Evolutionary conservation across 2,329 filamentous ascomycete species (phyloP).

Genomic region (Aspergillus melleus): DNA sequence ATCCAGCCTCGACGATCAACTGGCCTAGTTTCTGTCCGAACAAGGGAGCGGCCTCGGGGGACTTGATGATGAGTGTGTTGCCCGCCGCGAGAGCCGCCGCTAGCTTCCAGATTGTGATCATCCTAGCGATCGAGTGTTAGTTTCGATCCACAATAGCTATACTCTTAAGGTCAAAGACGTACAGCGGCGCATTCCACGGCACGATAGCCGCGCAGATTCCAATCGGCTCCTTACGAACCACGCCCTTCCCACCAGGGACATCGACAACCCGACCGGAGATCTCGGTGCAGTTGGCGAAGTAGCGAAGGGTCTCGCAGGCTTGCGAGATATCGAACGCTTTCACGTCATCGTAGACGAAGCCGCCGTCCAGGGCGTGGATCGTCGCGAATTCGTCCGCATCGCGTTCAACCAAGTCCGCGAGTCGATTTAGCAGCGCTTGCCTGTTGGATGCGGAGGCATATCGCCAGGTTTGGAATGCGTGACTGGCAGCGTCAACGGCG

Average conservation of each 20-base stretch:
- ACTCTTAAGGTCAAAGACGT: slow-evolving; percentile 1
- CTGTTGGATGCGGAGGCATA: slow-evolving; percentile 19
- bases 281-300: slow-evolving; percentile 32
- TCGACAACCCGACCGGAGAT: slow-evolving; percentile 27
- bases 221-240: slow-evolving; percentile 28
- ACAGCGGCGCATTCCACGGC: slow-evolving; percentile 33
- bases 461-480: slow-evolving; percentile 25
- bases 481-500: slow-evolving; percentile 23
- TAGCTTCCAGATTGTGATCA: slow-evolving; percentile 51
- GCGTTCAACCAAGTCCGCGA: slow-evolving; percentile 29
- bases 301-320: slow-evolving; percentile 23
- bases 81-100: slow-evolving; percentile 65
- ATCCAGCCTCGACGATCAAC: slow-evolving; percentile 53
- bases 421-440: slow-evolving; percentile 21
- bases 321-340: slow-evolving; percentile 26
- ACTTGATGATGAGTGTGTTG: slow-evolving; percentile 69
- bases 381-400: slow-evolving; percentile 27
- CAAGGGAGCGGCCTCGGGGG: slow-evolving; percentile 61
- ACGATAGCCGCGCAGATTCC: slow-evolving; percentile 32
- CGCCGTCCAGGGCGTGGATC: slow-evolving; percentile 28
- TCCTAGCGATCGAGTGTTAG: slow-evolving; percentile 12
- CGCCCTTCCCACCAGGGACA: slow-evolving; percentile 22
- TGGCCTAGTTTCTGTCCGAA: slow-evolving; percentile 49
- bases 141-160: background rate
- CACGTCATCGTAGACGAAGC: slow-evolving; percentile 24